Evolutionary conservation across 164 flowering plant genomes (phyloP).

Genomic region (Liriodendron chinense): DNA sequence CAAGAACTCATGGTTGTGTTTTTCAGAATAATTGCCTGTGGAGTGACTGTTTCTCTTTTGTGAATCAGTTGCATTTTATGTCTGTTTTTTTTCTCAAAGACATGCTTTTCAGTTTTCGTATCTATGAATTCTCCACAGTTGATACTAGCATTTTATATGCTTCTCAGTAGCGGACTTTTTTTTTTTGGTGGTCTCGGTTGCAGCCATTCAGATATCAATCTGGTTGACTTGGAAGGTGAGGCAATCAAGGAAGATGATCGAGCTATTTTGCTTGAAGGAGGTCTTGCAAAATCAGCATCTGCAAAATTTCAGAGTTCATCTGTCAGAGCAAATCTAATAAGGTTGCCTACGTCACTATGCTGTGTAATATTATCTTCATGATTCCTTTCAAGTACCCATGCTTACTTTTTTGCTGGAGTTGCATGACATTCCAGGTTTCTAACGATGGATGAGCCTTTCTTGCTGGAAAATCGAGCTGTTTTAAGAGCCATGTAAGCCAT

Average conservation of each 20-base stretch:
- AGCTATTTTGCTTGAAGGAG: slow-evolving; percentile 84
- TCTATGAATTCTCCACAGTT: background rate
- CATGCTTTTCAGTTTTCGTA: background rate
- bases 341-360: slow-evolving; percentile 35
- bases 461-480: slow-evolving; percentile 75
- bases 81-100: background rate
- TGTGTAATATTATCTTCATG: background rate
- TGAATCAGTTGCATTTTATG: background rate
- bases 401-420: background rate
- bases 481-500: slow-evolving; percentile 78
- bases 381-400: background rate
- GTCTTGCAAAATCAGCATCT: slow-evolving; percentile 80
- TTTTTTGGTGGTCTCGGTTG: slow-evolving; percentile 14
- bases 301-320: slow-evolving; percentile 55
- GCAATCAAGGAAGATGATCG: slow-evolving; percentile 78
- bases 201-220: slow-evolving; percentile 91
- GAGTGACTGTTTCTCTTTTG: background rate
- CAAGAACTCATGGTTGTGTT: no score
- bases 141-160: background rate
- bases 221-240: slow-evolving; percentile 71
- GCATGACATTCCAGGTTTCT: slow-evolving; percentile 52
- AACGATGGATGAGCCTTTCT: slow-evolving; percentile 80
- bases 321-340: slow-evolving; percentile 60
- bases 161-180: background rate
- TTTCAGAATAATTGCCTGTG: background rate